Conservation (phyloP, 2,329 filamentous ascomycete species). For the Penicillium sp. region DNA sequence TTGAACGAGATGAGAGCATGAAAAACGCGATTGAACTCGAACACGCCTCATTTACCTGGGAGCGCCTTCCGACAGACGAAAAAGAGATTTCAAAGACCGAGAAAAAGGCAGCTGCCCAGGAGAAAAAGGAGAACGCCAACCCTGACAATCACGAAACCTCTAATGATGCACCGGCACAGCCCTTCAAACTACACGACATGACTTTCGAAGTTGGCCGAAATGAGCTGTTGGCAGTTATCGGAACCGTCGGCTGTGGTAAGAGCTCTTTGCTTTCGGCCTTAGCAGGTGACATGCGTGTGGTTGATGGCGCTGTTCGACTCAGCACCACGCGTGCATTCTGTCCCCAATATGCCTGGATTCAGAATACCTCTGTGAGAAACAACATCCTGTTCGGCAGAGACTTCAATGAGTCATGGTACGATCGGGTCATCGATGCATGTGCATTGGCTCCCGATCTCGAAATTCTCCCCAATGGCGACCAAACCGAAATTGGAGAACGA, state of each 20-base stretch:
- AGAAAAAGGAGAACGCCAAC: conserved; percentile 13
- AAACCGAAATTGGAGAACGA: conserved; percentile 91
- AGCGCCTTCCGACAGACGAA: conserved; percentile 46
- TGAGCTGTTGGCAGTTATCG: conserved; percentile 63
- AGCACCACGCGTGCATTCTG: conserved; percentile 86
- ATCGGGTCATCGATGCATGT: conserved; percentile 80
- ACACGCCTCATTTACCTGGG: conserved; percentile 68
- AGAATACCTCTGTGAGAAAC: conserved; percentile 81
- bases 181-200: conserved; percentile 45
- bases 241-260: conserved; percentile 75
- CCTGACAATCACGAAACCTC: conserved; percentile 12
- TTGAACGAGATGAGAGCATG: conserved; percentile 56
- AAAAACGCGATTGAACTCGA: conserved; percentile 66
- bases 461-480: conserved; percentile 86
- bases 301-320: conserved; percentile 75
- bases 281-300: conserved; percentile 79
- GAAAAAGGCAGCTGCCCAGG: conserved; percentile 49
- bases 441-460: conserved; percentile 83
- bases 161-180: conserved; percentile 27
- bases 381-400: conserved; percentile 91
- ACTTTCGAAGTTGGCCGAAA: conserved; percentile 38
- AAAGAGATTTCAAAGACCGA: conserved; percentile 14
- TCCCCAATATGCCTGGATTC: conserved; percentile 97
- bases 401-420: conserved; percentile 75
- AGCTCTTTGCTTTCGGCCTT: conserved; percentile 84